Evolutionary conservation across 768 basidiomycete species (phyloP).

Genomic region (Hygrophorus pudorinus): DNA sequence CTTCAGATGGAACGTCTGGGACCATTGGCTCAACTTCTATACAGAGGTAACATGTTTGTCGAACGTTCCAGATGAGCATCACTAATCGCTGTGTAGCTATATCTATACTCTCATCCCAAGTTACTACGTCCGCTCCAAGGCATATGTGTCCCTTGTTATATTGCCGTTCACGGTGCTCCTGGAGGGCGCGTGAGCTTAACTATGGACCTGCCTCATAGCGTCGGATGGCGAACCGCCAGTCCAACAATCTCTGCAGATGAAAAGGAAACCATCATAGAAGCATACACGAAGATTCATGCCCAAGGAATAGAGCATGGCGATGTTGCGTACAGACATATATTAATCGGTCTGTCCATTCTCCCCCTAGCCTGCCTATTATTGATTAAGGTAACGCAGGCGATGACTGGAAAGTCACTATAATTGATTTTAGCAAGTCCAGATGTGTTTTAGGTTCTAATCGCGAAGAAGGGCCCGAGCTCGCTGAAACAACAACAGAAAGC

Average conservation of each 20-base stretch:
- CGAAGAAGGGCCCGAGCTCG: slow-evolving; percentile 21
- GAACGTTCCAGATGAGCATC: neutral
- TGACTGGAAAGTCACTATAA: slow-evolving; percentile 40
- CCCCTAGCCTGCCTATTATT: neutral
- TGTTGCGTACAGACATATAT: slow-evolving; percentile 38
- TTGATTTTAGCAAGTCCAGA: slow-evolving; percentile 39
- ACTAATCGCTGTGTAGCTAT: neutral
- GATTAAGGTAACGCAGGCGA: slow-evolving; percentile 11
- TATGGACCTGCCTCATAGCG: slow-evolving; percentile 45
- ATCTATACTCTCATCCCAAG: slow-evolving; percentile 34
- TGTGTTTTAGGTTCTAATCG: slow-evolving; percentile 16
- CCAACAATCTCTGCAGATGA: slow-evolving; percentile 41
- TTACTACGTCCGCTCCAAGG: slow-evolving; percentile 41
- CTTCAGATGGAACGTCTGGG: neutral
- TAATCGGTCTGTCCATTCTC: slow-evolving; percentile 28
- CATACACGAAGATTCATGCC: slow-evolving; percentile 37
- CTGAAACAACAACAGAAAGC: slow-evolving; percentile 28
- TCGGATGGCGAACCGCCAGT: slow-evolving; percentile 53
- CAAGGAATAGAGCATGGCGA: slow-evolving; percentile 39
- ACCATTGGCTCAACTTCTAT: neutral
- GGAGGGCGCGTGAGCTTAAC: slow-evolving; percentile 27
- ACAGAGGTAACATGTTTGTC: neutral
- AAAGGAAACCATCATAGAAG: slow-evolving; percentile 40
- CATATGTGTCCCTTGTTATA: slow-evolving; percentile 39
- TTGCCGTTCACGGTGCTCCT: slow-evolving; percentile 33